Base-by-base conservation (phyloP, 164 flowering plant species). In the Buxus sempervirens region DNA sequence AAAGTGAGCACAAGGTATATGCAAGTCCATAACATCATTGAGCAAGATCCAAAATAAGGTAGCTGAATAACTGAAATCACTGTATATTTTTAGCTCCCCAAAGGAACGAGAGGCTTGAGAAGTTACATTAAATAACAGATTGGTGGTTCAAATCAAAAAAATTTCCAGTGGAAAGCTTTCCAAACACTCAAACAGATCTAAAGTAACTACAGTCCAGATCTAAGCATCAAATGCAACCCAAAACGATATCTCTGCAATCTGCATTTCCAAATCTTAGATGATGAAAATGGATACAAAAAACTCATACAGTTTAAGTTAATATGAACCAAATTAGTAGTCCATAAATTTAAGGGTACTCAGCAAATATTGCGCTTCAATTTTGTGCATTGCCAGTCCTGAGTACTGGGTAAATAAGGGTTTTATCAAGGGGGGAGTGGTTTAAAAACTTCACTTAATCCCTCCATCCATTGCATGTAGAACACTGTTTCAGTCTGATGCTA, bases 81-180 rank as follows among this genome's bases (percentile, higher is more conserved):
- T 20, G 45, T 24, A 48, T 16, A 28, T 63, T 42, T 24, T 63
- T 45, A 28, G 24, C 55, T 24, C 51, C 1, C 2, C 14, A 45
- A 45, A 25, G 14, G 56, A 25, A 63, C 1, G 9, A 14, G 66
- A 9, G 18, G 8, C 20, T 24, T 2, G 20, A 62, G 53, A 42
- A 62, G 42, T 26, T 42, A 53, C 16, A 62, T 22, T 62, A 42
- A 42, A 62, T 22, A 48, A 62, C 23, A 45, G 65, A 42, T 27
- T 0, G 38, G 38, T 3, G 38, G 3, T 32, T 7, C 38, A 32
- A 3, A 32, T 32, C 38, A 32, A 32, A 32, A 15, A 38, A 62
- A 24, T 12, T 22, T 42, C 18, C 48, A 45, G 51, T 10, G 16
- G 55, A 51, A 27, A 42, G 19, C n/a, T 22, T 28, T 42, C 24